These are phyloP conservation scores for Bacidia gigantensis DNA, from an alignment of 495 filamentous ascomycete genomes.

Conservation along the genomic window DNA sequence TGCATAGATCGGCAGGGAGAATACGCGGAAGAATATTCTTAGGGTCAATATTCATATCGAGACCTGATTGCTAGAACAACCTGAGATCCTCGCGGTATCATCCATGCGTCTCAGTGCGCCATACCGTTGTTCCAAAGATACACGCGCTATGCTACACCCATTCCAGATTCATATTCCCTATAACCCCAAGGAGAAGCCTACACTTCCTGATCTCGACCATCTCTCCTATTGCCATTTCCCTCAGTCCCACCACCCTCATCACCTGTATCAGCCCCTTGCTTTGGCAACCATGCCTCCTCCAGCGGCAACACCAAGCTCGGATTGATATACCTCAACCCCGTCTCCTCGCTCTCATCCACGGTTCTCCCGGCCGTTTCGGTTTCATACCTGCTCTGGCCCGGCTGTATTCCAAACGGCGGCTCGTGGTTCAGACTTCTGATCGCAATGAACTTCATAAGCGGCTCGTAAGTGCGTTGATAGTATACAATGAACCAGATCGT, in stretches of 20 bases:
- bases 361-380: slow-evolving; percentile 25
- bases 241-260: not conserved
- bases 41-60: not conserved
- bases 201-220: not conserved
- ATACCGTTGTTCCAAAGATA: not conserved
- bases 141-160: slow-evolving; percentile 6
- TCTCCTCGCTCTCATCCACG: slow-evolving; percentile 54
- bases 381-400: slow-evolving; percentile 27
- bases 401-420: slow-evolving; percentile 26
- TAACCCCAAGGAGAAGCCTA: too few species aligned
- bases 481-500: slow-evolving; percentile 79
- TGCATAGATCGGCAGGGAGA: not conserved
- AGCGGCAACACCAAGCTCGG: slow-evolving; percentile 56
- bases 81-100: not conserved
- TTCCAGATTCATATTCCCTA: too few species aligned
- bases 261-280: slow-evolving; percentile 19
- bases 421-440: slow-evolving; percentile 59
- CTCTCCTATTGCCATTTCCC: not conserved
- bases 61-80: not conserved
- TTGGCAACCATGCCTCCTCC: slow-evolving; percentile 25
- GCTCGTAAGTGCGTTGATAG: slow-evolving; percentile 62
- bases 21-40: not conserved
- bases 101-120: slow-evolving; percentile 6
- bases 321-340: slow-evolving; percentile 54
- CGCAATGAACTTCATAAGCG: slow-evolving; percentile 83